These are phyloP conservation scores for Colletotrichum melonis DNA, from an alignment of 2,329 filamentous ascomycete species.

Conservation along the genomic window DNA sequence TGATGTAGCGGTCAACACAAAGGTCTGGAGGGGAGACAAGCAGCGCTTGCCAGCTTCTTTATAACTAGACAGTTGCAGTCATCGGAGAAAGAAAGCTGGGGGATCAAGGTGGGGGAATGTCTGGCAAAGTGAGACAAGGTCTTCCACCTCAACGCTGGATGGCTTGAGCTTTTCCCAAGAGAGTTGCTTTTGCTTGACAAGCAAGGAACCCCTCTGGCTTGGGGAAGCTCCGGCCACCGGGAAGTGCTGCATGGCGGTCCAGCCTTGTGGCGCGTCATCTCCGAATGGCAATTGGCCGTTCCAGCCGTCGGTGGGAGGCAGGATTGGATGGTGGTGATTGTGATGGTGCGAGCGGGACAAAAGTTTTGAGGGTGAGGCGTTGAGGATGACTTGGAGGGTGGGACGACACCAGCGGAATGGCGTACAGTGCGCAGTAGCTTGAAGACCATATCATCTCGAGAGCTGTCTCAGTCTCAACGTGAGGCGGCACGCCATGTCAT, in stretches of 20 bases:
- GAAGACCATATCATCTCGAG: neutral
- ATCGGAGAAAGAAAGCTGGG: slow-evolving; percentile 31
- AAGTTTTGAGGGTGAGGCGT: slow-evolving; percentile 23
- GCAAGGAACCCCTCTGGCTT: slow-evolving; percentile 27
- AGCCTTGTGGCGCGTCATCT: slow-evolving; percentile 28
- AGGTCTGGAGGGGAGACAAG: slow-evolving; percentile 5
- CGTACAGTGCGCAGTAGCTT: slow-evolving; percentile 7
- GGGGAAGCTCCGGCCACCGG: slow-evolving; percentile 17
- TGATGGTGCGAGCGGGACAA: neutral
- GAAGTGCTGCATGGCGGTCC: slow-evolving; percentile 10
- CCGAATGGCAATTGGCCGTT: neutral
- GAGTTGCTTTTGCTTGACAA: slow-evolving; percentile 11
- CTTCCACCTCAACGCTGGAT: slow-evolving; percentile 29
- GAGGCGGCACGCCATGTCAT: neutral
- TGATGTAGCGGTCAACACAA: slow-evolving; percentile 25
- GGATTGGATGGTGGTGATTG: slow-evolving; percentile 8
- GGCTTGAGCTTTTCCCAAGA: slow-evolving; percentile 16
- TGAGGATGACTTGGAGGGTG: slow-evolving; percentile 30
- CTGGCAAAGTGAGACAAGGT: slow-evolving; percentile 31
- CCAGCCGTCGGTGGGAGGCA: neutral
- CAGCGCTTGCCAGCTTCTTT: slow-evolving; percentile 33
- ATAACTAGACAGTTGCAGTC: slow-evolving; percentile 19
- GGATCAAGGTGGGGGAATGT: slow-evolving; percentile 32
- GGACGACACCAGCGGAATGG: slow-evolving; percentile 11
- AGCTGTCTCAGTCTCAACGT: slow-evolving; percentile 16